Percentiles rank a stretch among this genome's conserved stretches.
Conservation (phyloP, 2,329 filamentous ascomycete species). For the Sclerotinia spermophila region DNA sequence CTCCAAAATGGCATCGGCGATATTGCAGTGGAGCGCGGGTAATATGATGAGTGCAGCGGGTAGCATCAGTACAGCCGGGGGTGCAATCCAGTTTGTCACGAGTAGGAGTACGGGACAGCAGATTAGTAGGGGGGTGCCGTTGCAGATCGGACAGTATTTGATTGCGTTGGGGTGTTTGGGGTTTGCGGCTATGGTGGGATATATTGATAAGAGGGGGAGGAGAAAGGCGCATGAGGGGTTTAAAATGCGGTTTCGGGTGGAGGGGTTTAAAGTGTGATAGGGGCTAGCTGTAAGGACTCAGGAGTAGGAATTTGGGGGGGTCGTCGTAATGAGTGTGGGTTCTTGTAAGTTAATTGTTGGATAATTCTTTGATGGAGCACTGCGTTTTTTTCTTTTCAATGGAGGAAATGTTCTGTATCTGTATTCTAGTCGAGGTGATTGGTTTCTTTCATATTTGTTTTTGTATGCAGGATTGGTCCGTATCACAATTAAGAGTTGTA, state of each 20-base stretch:
- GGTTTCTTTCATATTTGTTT: neutral
- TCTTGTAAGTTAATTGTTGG: neutral
- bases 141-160: neutral
- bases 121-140: neutral
- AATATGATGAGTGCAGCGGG: slow-evolving; percentile 1
- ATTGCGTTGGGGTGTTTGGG: slow-evolving; percentile 2
- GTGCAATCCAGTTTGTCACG: neutral
- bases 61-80: neutral
- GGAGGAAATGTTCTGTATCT: neutral
- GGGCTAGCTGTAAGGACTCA: neutral
- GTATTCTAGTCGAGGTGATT: neutral
- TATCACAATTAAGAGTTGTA: neutral
- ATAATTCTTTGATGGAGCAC: neutral
- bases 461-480: neutral
- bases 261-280: neutral
- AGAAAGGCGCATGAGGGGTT: slow-evolving; percentile 1
- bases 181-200: slow-evolving; percentile 1
- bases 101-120: neutral
- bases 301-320: neutral
- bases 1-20: neutral
- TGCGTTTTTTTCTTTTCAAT: neutral
- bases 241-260: slow-evolving; percentile 1
- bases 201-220: slow-evolving; percentile 11
- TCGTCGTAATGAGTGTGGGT: neutral
- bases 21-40: neutral